A percentile compares a stretch with the other conserved stretches of the same genome.
Conservation (phyloP, 495 filamentous ascomycete species). For the Penicillium coprophilum region DNA sequence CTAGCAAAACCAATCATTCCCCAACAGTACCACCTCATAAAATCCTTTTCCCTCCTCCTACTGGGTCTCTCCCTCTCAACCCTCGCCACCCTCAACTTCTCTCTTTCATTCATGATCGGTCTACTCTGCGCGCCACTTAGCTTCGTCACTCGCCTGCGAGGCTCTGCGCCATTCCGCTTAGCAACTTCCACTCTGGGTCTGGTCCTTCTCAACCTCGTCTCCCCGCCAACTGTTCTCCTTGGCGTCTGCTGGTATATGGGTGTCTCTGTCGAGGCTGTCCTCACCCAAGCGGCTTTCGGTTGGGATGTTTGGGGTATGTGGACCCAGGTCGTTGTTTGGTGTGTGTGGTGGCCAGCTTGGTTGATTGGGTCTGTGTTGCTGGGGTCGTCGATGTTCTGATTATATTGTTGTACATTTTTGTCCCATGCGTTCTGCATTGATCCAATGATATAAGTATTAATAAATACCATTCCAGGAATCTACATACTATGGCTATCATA, state of each 20-base stretch:
- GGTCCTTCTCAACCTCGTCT: conserved; percentile 55
- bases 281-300: conserved; percentile 78
- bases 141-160: conserved; percentile 59
- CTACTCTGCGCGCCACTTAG: conserved; percentile 72
- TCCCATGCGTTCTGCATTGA: neutral
- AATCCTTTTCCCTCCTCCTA: conserved; percentile 87
- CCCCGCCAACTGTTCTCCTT: conserved; percentile 63
- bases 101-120: conserved; percentile 82
- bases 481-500: neutral
- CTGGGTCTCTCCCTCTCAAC: conserved; percentile 89
- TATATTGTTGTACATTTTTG: neutral
- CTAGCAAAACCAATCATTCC: conserved; percentile 51
- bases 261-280: conserved; percentile 51
- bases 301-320: conserved; percentile 93
- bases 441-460: neutral
- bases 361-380: conserved; percentile 59
- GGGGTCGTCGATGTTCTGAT: conserved; percentile 42
- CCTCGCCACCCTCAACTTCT: conserved; percentile 95
- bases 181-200: conserved; percentile 28
- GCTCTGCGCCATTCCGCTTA: conserved; percentile 23
- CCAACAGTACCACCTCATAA: conserved; percentile 75
- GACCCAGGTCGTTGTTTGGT: conserved; percentile 89
- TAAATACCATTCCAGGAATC: neutral
- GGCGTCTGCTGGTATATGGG: conserved; percentile 52
- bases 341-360: conserved; percentile 99